phyloP scores from a whole-genome alignment of 306 rosid species.

The Corylus americana region DNA sequence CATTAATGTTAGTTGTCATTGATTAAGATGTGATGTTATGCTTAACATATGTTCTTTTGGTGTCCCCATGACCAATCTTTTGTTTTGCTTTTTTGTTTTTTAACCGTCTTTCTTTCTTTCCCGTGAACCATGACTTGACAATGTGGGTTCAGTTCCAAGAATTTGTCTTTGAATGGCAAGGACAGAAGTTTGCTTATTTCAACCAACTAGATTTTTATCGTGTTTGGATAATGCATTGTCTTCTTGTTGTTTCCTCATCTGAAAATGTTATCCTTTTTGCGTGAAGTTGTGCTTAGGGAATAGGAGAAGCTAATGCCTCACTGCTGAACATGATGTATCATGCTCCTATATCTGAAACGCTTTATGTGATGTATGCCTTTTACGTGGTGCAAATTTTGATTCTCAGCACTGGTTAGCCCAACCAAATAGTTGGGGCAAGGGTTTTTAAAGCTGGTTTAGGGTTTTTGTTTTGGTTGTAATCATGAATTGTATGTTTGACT shows the following conservation, averaged over 20 bases:
- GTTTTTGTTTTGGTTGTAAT: background rate
- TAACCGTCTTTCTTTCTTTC: background rate
- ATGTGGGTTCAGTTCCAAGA: background rate
- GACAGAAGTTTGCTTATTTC: background rate
- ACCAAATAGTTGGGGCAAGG: background rate
- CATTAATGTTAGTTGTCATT: background rate
- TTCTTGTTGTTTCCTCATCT: background rate
- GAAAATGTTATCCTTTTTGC: background rate
- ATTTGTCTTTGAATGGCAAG: background rate
- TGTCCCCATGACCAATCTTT: background rate
- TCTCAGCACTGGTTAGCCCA: background rate
- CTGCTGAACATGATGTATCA: constrained; percentile 7
- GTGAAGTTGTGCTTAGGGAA: background rate
- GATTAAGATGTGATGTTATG: background rate
- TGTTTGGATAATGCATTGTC: background rate
- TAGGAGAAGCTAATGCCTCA: constrained; percentile 6
- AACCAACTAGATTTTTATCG: background rate
- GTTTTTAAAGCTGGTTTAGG: background rate
- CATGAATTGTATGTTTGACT: background rate
- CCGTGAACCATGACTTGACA: background rate
- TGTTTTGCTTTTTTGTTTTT: background rate
- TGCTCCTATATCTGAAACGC: background rate
- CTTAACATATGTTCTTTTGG: background rate
- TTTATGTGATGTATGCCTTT: background rate
- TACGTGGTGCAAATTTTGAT: background rate